These are phyloP conservation scores for Arthrobotrys musiformis DNA, from an alignment of 2,329 filamentous ascomycete genomes.

Conservation along the genomic window DNA sequence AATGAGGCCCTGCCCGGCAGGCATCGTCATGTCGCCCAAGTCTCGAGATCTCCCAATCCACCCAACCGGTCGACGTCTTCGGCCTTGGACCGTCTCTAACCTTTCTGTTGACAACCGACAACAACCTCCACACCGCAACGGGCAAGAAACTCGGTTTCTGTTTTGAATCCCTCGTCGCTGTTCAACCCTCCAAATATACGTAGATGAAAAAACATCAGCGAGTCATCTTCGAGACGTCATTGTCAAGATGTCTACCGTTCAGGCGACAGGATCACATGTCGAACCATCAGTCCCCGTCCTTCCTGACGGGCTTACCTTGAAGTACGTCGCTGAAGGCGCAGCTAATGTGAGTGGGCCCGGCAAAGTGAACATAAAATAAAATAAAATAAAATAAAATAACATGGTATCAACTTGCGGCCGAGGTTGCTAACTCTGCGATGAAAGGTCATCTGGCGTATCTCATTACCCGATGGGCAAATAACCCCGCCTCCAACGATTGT, in stretches of 20 bases:
- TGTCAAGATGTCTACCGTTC: constrained; percentile 56
- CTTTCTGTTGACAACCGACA: background rate
- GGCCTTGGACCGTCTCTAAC: background rate
- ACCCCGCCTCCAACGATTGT: constrained; percentile 45
- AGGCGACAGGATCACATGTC: constrained; percentile 47
- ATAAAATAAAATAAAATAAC: no score
- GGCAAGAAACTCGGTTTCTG: background rate
- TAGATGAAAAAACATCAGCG: constrained; percentile 54
- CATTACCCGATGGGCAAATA: constrained; percentile 23
- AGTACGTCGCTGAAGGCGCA: constrained; percentile 74
- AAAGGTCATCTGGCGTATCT: constrained; percentile 54
- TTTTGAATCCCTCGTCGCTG: constrained; percentile 13
- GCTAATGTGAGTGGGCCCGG: constrained; percentile 77
- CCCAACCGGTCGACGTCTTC: background rate
- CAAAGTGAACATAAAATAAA: background rate
- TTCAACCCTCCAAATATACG: constrained; percentile 36
- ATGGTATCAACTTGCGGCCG: background rate
- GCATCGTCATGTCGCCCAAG: constrained; percentile 13
- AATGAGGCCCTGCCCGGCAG: constrained; percentile 1
- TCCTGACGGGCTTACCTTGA: constrained; percentile 47
- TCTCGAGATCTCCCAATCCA: background rate
- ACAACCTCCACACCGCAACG: background rate
- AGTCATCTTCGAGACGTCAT: constrained; percentile 43
- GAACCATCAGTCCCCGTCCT: constrained; percentile 41
- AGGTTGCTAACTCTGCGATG: constrained; percentile 14